phyloP scores from a whole-genome alignment of 352 stramenopile species.

The Phytophthora citrophthora region DNA sequence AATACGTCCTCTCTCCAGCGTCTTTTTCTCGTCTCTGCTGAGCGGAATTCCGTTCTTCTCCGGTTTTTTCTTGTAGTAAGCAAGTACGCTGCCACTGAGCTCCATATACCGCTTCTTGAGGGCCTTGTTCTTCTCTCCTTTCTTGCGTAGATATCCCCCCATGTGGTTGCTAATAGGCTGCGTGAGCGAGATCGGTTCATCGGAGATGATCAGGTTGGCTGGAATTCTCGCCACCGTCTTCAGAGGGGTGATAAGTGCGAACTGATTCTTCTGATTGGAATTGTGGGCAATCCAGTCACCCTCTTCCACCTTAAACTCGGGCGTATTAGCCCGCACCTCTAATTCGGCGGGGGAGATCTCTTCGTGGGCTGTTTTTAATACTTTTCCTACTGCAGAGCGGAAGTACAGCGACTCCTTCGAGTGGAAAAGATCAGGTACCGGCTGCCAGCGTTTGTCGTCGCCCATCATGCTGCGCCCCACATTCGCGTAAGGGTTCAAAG shows the following conservation, averaged over 20 bases:
- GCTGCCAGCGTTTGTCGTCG: slow-evolving; percentile 78
- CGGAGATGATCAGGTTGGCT: slow-evolving; percentile 69
- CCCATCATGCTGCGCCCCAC: slow-evolving; percentile 43
- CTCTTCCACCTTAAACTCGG: slow-evolving; percentile 87
- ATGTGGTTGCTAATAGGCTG: slow-evolving; percentile 60
- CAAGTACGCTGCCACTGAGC: slow-evolving; percentile 69
- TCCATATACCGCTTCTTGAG: slow-evolving; percentile 89
- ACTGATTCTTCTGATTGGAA: slow-evolving; percentile 77
- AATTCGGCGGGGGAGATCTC: slow-evolving; percentile 84
- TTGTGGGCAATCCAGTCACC: slow-evolving; percentile 89
- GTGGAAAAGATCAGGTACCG: slow-evolving; percentile 73
- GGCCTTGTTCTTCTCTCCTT: slow-evolving; percentile 83
- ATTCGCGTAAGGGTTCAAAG: slow-evolving; percentile 81
- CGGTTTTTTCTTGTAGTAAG: slow-evolving; percentile 90
- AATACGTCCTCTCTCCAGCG: slow-evolving; percentile 73
- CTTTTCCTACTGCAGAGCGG: slow-evolving; percentile 70
- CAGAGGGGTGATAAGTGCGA: slow-evolving; percentile 78
- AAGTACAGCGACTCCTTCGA: slow-evolving; percentile 86
- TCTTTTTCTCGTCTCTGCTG: slow-evolving; percentile 75
- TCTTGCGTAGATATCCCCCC: slow-evolving; percentile 80
- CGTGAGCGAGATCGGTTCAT: slow-evolving; percentile 45
- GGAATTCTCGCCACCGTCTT: slow-evolving; percentile 85
- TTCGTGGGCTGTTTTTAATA: slow-evolving; percentile 81
- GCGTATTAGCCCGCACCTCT: slow-evolving; percentile 89
- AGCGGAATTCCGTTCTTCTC: slow-evolving; percentile 81